Conservation (phyloP, 2,329 filamentous ascomycete species). For the Diplodia sapinea region DNA sequence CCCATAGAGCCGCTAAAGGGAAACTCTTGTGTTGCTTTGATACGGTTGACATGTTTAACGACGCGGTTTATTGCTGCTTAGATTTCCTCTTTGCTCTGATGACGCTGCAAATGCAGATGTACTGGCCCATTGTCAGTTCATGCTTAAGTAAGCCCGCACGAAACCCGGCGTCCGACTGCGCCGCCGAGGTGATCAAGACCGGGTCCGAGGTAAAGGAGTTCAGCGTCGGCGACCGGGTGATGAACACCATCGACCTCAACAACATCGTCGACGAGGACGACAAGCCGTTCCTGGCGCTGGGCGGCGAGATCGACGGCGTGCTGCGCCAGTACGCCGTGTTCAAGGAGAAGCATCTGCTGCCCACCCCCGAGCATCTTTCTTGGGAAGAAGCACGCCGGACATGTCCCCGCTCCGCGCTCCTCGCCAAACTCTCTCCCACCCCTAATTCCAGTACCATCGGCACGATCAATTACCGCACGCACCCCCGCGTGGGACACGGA, state of each 20-base stretch:
- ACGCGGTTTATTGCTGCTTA: no score
- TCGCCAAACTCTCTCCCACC: conserved; percentile 52
- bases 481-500: conserved; percentile 60
- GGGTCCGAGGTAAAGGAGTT: conserved; percentile 36
- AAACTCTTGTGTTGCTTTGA: fast-evolving
- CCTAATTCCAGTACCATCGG: no score
- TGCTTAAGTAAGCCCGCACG: neutral
- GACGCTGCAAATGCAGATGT: no score
- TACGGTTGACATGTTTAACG: neutral
- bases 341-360: no score
- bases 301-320: conserved; percentile 35
- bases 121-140: neutral
- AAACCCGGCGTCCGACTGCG: conserved; percentile 36
- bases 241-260: conserved; percentile 32
- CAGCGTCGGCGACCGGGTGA: conserved; percentile 37
- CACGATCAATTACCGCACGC: conserved; percentile 65
- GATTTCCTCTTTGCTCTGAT: no score
- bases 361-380: no score
- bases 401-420: conserved; percentile 51
- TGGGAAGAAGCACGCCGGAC: no score
- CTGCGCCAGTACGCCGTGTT: conserved; percentile 34
- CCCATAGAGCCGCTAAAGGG: neutral
- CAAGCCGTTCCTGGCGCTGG: conserved; percentile 27
- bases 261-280: conserved; percentile 34
- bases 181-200: conserved; percentile 38